These are phyloP conservation scores for Pleurotus platypus DNA, from an alignment of 768 basidiomycete species.

Conservation along the genomic window DNA sequence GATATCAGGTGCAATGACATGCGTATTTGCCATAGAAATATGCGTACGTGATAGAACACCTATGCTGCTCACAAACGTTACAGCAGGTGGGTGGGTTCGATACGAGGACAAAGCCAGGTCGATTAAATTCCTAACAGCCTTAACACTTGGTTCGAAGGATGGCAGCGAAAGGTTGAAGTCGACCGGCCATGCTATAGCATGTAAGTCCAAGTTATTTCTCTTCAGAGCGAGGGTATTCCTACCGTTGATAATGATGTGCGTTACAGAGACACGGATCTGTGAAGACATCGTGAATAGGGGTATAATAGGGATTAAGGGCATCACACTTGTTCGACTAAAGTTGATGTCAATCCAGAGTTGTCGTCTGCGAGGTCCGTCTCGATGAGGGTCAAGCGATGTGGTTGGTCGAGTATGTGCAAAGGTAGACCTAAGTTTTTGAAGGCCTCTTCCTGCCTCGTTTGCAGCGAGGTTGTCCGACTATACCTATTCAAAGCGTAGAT, in stretches of 20 bases:
- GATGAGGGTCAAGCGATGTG: not conserved
- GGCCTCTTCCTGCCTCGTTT: not conserved
- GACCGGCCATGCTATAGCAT: constrained; percentile 36
- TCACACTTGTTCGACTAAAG: constrained; percentile 15
- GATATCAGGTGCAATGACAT: constrained; percentile 18
- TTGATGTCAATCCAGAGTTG: constrained; percentile 5
- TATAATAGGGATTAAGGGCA: not conserved
- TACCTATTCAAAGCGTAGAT: constrained; percentile 3
- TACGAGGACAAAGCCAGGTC: constrained; percentile 33
- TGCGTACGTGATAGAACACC: constrained; percentile 24
- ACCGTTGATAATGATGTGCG: constrained; percentile 29
- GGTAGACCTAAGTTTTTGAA: not conserved
- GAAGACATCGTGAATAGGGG: not conserved
- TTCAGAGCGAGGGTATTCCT: not conserved
- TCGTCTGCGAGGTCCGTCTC: not conserved
- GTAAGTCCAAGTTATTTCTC: no score
- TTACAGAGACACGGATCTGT: constrained; percentile 13
- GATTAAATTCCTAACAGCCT: constrained; percentile 35
- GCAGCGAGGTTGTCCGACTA: not conserved
- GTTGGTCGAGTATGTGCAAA: not conserved
- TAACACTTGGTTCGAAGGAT: constrained; percentile 41
- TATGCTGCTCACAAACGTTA: constrained; percentile 35
- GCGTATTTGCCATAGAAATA: not conserved
- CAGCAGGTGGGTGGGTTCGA: constrained; percentile 20
- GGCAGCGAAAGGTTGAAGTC: constrained; percentile 42